Conservation (phyloP, 2,329 filamentous ascomycete species). For the Penicillium decumbens region DNA sequence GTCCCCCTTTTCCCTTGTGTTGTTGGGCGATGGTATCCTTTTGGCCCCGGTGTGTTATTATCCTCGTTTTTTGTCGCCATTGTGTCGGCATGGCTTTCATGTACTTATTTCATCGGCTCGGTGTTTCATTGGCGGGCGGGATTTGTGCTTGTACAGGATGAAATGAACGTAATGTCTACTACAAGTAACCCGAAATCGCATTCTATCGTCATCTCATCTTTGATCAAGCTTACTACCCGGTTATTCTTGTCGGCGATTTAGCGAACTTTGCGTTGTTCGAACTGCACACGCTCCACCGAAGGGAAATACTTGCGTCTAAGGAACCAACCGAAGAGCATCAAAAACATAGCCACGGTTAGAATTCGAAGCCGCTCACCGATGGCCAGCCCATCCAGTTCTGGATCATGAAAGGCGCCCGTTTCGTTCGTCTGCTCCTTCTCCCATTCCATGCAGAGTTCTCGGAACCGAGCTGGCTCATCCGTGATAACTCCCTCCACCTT, state of each 20-base stretch:
- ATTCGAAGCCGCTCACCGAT: slow-evolving; percentile 11
- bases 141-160: slow-evolving; percentile 1
- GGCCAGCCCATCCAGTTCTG: slow-evolving; percentile 9
- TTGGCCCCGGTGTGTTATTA: slow-evolving; percentile 6
- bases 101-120: slow-evolving; percentile 9
- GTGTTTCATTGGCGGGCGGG: slow-evolving; percentile 9
- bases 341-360: slow-evolving; percentile 5
- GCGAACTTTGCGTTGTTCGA: slow-evolving; percentile 7
- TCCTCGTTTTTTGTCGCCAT: not conserved
- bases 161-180: slow-evolving; percentile 9
- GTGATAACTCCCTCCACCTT: slow-evolving; percentile 77
- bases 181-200: slow-evolving; percentile 1
- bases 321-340: slow-evolving; percentile 20
- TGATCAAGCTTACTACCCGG: not conserved
- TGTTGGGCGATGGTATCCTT: not conserved
- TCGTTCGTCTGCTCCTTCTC: slow-evolving; percentile 9
- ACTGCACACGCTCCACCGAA: slow-evolving; percentile 3
- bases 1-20: not conserved
- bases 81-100: slow-evolving; percentile 17
- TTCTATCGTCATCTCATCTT: not conserved
- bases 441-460: slow-evolving; percentile 16
- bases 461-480: slow-evolving; percentile 59
- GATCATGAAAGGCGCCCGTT: not conserved
- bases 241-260: not conserved
- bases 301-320: slow-evolving; percentile 7